Conservation (phyloP, 306 rosid genomes). For the Notholithocarpus densiflorus region DNA sequence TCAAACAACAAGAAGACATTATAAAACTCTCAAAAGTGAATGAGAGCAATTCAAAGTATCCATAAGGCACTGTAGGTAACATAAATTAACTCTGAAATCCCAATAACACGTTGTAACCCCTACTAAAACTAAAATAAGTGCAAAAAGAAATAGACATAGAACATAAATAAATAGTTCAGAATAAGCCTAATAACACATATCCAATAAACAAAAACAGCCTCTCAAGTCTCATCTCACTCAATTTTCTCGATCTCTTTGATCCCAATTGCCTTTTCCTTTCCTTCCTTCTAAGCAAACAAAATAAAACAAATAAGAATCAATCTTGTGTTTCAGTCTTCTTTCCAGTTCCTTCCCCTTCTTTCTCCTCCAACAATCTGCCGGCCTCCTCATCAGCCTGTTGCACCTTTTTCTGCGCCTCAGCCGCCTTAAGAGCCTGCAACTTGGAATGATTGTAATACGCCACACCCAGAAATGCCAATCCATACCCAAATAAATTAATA, state of each 20-base stretch:
- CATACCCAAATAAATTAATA: slow-evolving; percentile 76
- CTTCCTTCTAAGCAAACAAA: neutral
- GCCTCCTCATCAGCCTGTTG: slow-evolving; percentile 85
- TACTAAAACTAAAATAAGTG: slow-evolving; percentile 12
- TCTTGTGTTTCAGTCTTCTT: slow-evolving; percentile 63
- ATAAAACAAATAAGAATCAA: slow-evolving; percentile 39
- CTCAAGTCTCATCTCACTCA: neutral
- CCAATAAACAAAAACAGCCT: slow-evolving; percentile 28
- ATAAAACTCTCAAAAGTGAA: too few species aligned
- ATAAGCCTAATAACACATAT: slow-evolving; percentile 22
- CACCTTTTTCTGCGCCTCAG: slow-evolving; percentile 83
- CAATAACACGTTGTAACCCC: neutral
- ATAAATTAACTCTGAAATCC: slow-evolving; percentile 16
- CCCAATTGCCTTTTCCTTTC: neutral
- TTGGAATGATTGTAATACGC: slow-evolving; percentile 86
- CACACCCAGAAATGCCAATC: slow-evolving; percentile 81
- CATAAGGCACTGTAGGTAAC: slow-evolving; percentile 19
- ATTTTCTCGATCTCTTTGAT: neutral
- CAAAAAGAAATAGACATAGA: neutral
- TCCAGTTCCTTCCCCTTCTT: slow-evolving; percentile 51
- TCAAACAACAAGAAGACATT: too few species aligned
- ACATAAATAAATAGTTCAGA: slow-evolving; percentile 25
- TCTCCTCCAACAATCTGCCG: slow-evolving; percentile 83
- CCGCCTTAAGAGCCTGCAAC: slow-evolving; percentile 88
- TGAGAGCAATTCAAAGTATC: slow-evolving; percentile 14